Conservation (phyloP, 805 yeast genomes). For the Yarrowia phangngaensis region DNA sequence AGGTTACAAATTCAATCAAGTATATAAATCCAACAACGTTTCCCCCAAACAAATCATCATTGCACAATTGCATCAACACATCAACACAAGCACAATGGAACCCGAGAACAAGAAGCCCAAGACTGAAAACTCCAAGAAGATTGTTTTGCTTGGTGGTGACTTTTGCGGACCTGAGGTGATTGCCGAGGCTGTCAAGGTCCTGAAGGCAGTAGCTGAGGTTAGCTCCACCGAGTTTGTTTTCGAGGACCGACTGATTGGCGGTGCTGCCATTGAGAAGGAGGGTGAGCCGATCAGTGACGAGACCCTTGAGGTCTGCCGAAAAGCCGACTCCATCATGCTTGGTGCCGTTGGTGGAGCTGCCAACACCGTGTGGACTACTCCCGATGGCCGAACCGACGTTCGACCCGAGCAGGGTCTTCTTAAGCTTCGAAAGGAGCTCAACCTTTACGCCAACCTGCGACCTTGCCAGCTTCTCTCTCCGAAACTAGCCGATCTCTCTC, state of each 20-base stretch:
- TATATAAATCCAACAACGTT: constrained; percentile 17
- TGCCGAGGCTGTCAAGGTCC: constrained; percentile 86
- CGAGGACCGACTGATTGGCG: constrained; percentile 86
- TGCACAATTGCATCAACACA: not conserved
- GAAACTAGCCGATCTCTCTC: constrained; percentile 76
- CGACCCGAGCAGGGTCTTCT: constrained; percentile 97
- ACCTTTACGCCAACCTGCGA: constrained; percentile 91
- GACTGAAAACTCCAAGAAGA: constrained; percentile 49
- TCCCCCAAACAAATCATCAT: not conserved
- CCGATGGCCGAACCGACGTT: constrained; percentile 84
- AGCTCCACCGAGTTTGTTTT: constrained; percentile 61
- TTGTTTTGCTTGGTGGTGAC: constrained; percentile 92
- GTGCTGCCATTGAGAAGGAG: constrained; percentile 96
- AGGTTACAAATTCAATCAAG: constrained; percentile 8
- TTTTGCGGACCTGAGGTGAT: constrained; percentile 92
- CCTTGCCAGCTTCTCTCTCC: constrained; percentile 94
- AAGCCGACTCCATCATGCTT: constrained; percentile 88
- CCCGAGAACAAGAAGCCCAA: constrained; percentile 24
- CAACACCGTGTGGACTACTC: constrained; percentile 76
- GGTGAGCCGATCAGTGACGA: constrained; percentile 88
- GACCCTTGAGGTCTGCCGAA: constrained; percentile 75
- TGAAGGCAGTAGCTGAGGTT: constrained; percentile 66
- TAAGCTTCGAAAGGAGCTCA: constrained; percentile 89
- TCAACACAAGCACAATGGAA: constrained; percentile 11
- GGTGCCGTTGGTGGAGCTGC: constrained; percentile 99